Conservation (phyloP, 2,329 filamentous ascomycete species). For the Trichoderma harzianum region DNA sequence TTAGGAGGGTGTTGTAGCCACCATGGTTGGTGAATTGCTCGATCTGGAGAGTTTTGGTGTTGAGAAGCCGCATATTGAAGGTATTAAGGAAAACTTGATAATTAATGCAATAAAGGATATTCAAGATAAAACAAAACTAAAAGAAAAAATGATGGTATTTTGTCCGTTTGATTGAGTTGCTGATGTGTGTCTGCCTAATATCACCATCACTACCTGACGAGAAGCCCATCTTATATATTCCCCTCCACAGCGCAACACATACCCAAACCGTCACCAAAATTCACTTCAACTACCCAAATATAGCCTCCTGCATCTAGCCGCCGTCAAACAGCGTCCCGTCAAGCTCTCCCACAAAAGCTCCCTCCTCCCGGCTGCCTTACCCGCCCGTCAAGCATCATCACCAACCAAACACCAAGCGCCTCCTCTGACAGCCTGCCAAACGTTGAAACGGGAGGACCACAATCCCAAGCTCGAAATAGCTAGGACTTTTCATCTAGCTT, state of each 20-base stretch:
- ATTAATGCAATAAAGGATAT: background rate
- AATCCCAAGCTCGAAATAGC: background rate
- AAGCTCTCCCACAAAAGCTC: background rate
- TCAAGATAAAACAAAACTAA: background rate
- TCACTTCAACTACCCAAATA: background rate
- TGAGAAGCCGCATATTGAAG: slow-evolving; percentile 25
- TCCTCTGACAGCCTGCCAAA: background rate
- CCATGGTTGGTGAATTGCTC: slow-evolving; percentile 12
- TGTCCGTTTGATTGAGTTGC: background rate
- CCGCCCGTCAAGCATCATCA: background rate
- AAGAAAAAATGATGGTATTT: background rate
- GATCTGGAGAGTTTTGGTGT: slow-evolving; percentile 22
- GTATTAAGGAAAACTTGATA: background rate
- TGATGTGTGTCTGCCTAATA: background rate
- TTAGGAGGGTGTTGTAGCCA: background rate
- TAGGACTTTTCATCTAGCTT: background rate
- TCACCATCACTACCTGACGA: background rate
- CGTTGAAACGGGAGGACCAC: background rate
- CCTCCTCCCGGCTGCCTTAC: background rate
- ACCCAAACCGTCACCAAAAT: background rate
- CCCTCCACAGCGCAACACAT: background rate
- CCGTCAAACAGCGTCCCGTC: background rate
- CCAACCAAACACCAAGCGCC: background rate
- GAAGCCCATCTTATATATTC: background rate
- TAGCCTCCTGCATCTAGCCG: background rate